phyloP scores from a whole-genome alignment of 2,329 filamentous ascomycete genomes.

The Penicillium janthinellum region DNA sequence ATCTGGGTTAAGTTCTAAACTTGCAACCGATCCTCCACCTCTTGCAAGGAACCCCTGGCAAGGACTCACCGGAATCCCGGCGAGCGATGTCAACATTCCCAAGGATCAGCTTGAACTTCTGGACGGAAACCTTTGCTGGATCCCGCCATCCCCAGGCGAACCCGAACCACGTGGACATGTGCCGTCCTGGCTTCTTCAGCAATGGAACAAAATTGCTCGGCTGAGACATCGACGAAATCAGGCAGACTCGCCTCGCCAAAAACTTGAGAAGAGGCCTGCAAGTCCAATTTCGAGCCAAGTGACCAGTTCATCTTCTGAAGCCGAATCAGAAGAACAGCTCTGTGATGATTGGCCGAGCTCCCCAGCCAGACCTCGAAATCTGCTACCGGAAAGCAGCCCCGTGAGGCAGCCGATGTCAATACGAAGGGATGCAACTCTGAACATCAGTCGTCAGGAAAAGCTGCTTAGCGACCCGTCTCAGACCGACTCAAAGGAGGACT shows the following conservation, averaged over 20 bases:
- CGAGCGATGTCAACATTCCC: conserved; percentile 50
- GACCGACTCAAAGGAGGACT: background rate
- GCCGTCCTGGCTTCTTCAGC: conserved; percentile 36
- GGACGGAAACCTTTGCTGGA: conserved; percentile 44
- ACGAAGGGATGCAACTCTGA: background rate
- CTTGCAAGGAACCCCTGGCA: conserved; percentile 30
- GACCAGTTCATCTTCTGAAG: conserved; percentile 21
- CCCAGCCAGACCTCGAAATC: conserved; percentile 21
- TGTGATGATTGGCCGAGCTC: conserved; percentile 5
- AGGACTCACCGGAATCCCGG: conserved; percentile 42
- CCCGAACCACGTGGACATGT: conserved; percentile 35
- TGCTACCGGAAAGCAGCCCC: conserved; percentile 31
- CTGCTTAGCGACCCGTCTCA: background rate
- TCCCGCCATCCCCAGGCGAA: conserved; percentile 37
- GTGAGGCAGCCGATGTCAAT: conserved; percentile 4
- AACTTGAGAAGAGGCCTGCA: conserved; percentile 1
- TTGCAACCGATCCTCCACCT: background rate
- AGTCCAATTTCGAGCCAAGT: conserved; percentile 22
- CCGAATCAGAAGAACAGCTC: conserved; percentile 5
- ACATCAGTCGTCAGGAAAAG: background rate
- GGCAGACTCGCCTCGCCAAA: background rate
- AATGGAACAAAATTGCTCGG: conserved; percentile 39
- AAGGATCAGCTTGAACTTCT: conserved; percentile 55
- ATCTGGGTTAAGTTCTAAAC: background rate
- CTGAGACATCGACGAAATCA: conserved; percentile 10